Base-by-base conservation (phyloP, 257 asterid genomes). In the Ehretia macrophylla region DNA sequence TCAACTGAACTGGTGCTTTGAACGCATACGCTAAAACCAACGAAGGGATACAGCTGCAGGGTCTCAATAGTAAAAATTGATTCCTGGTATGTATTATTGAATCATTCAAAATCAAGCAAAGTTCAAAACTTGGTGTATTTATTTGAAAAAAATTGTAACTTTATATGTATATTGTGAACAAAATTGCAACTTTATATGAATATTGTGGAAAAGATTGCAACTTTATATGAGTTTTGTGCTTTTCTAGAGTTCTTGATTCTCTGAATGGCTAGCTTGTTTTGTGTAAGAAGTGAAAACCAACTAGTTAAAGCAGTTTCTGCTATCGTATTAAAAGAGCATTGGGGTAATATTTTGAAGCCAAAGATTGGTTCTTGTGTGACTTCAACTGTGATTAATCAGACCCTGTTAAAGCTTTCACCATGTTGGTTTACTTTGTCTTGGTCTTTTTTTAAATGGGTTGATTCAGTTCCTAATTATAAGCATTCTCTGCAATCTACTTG, bases 401-500 rank as follows among this genome's bases (percentile, higher is more conserved):
- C 84, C 8, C 58, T 88, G 32, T 56, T 70, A 44, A 60, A 50
- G 55, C 83, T 92, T 64, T 88, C 88, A 13, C 72, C 75, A 3
- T 39, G 55, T 32, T 68, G 75, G 58, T 66, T 84, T 63, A 73
- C 74, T 17, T 56, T 73, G 27, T 74, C 89, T 56, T 83, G 93
- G 90, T 63, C 84, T 20, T 86, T 92, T 69, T 92, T 81, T 78
- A 85, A 76, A 57, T 92, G 97, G 97, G 87, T 80, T 38, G 98
- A 92, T 42, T 70, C 81, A 13, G 66, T 84, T 66, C 88, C 98
- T 12, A 71, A 62, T 17, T 84, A 82, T 74, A 81, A 78, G 77
- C 95, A 75, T 65, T 82, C 98, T 1, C 66, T 86, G 75, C 95
- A 84, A 42, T 82, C 80, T 57, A 68, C 75, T 66, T 92, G 98